Conservation (phyloP, 768 basidiomycete genomes). For the Suillus sp. region DNA sequence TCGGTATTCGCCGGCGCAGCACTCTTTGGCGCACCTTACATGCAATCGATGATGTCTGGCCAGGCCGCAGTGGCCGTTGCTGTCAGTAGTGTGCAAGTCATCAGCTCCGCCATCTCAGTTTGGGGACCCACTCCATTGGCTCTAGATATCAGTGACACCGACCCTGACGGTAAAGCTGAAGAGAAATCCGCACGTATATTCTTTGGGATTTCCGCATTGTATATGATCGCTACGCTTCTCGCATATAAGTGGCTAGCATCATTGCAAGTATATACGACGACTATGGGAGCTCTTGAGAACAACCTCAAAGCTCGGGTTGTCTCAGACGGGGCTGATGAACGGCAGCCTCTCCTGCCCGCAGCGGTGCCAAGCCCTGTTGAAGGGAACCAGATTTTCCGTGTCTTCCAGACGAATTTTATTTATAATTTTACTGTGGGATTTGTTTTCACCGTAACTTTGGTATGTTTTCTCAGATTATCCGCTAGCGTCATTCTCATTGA, state of each 20-base stretch:
- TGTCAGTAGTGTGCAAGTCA: slow-evolving; percentile 75
- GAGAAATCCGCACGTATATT: slow-evolving; percentile 73
- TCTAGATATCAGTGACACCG: slow-evolving; percentile 22
- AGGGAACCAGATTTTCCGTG: slow-evolving; percentile 45
- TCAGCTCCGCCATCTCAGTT: slow-evolving; percentile 62
- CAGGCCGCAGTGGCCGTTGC: slow-evolving; percentile 86
- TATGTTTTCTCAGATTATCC: slow-evolving; percentile 36
- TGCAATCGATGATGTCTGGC: slow-evolving; percentile 80
- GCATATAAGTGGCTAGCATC: slow-evolving; percentile 60
- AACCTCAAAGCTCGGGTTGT: slow-evolving; percentile 26
- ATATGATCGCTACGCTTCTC: slow-evolving; percentile 54
- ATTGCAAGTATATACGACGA: slow-evolving; percentile 58
- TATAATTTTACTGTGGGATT: slow-evolving; percentile 77
- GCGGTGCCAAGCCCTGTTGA: slow-evolving; percentile 24
- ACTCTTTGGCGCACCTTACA: slow-evolving; percentile 69
- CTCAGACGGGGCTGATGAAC: slow-evolving; percentile 33
- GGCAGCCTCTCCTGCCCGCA: slow-evolving; percentile 40
- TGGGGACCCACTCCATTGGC: slow-evolving; percentile 40
- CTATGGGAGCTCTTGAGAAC: slow-evolving; percentile 51
- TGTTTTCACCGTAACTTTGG: slow-evolving; percentile 80
- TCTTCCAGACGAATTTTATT: slow-evolving; percentile 64
- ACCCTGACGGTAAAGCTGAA: slow-evolving; percentile 51
- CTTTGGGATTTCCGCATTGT: slow-evolving; percentile 69
- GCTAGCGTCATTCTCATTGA: slow-evolving; percentile 13
- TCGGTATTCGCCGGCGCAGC: slow-evolving; percentile 81